Conservation (phyloP, 2,329 filamentous ascomycete genomes). For the Trichoderma sp. region DNA sequence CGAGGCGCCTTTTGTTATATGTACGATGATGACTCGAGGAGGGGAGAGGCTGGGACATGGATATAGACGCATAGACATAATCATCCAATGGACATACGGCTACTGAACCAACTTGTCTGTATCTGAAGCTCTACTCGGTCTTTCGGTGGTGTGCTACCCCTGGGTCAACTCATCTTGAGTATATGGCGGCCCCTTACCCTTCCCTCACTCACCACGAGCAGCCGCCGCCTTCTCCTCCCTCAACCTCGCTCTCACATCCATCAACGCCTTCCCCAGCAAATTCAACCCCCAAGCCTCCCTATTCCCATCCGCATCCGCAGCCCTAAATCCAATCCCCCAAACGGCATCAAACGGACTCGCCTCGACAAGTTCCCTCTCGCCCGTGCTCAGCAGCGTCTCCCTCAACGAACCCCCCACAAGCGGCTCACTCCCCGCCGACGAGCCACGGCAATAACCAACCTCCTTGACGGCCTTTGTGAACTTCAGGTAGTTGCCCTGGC, state of each 20-base stretch:
- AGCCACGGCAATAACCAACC: conserved; percentile 35
- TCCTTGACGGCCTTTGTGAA: conserved; percentile 52
- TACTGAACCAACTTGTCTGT: background rate
- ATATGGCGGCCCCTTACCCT: background rate
- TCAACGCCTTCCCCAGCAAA: conserved; percentile 63
- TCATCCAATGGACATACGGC: conserved; percentile 19
- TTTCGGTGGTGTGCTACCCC: background rate
- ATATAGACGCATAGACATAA: conserved; percentile 32
- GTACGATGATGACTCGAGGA: conserved; percentile 25
- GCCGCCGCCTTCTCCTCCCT: conserved; percentile 33
- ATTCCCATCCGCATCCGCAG: conserved; percentile 50
- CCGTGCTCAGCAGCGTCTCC: conserved; percentile 58
- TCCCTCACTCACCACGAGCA: conserved; percentile 39
- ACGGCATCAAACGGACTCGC: conserved; percentile 62
- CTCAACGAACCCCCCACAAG: conserved; percentile 47
- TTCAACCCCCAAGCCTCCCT: conserved; percentile 64
- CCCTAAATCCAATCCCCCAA: conserved; percentile 67
- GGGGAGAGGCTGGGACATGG: conserved; percentile 19
- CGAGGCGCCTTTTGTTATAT: conserved; percentile 19
- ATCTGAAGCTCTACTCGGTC: background rate
- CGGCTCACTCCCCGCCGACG: conserved; percentile 25
- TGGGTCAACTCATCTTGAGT: no score
- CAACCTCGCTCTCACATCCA: conserved; percentile 58
- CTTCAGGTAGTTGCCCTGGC: conserved; percentile 60
- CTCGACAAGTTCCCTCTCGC: conserved; percentile 63